Evolutionary conservation across 768 basidiomycete species (phyloP).

Genomic region (Lactarius akahatsu): DNA sequence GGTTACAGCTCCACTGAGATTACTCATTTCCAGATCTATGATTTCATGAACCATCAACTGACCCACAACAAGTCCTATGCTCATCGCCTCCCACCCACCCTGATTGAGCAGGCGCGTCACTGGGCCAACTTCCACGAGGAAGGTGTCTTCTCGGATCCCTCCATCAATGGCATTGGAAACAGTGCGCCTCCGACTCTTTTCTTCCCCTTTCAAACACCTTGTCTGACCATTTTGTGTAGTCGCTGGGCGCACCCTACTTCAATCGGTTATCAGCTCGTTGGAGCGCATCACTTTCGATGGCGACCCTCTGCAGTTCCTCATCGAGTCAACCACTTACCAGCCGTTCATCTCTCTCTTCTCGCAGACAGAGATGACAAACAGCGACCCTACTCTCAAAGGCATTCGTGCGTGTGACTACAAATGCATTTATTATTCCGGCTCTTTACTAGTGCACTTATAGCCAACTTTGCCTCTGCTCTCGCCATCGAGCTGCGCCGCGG

Average conservation of each 20-base stretch:
- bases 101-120: conserved; percentile 69
- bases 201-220: too few relatives aligned
- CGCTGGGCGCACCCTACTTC: conserved; percentile 76
- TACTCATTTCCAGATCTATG: conserved; percentile 53
- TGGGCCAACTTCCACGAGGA: conserved; percentile 81
- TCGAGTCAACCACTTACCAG: conserved; percentile 84
- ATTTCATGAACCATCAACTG: conserved; percentile 73
- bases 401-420: conserved; percentile 56
- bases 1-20: conserved; percentile 4
- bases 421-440: not conserved
- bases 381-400: conserved; percentile 57
- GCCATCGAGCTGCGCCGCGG: conserved; percentile 79
- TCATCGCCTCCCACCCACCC: conserved; percentile 74
- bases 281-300: conserved; percentile 76
- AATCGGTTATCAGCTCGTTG: conserved; percentile 67
- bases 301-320: conserved; percentile 75
- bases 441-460: conserved; percentile 38
- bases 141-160: conserved; percentile 63
- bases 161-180: conserved; percentile 71
- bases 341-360: conserved; percentile 89
- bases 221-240: conserved; percentile 45
- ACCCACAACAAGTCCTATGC: conserved; percentile 82
- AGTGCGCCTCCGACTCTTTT: conserved; percentile 46
- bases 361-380: conserved; percentile 60
- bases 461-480: conserved; percentile 70